phyloP scores from a whole-genome alignment of 805 yeast species.

The Lachancea quebecensis region DNA sequence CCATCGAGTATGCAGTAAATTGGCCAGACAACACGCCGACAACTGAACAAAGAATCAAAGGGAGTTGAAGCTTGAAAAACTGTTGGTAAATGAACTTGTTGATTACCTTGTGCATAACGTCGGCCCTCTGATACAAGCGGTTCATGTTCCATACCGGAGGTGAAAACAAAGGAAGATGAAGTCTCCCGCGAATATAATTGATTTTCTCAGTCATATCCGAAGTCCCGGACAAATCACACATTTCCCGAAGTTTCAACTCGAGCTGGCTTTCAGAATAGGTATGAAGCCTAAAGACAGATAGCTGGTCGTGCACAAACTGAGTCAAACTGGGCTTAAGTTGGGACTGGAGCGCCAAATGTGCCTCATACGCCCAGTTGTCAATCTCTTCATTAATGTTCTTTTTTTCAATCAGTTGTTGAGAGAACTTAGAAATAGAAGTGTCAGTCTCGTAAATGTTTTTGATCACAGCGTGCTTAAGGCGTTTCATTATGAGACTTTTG shows the following conservation, averaged over 20 bases:
- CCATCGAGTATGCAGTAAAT: conserved; percentile 29
- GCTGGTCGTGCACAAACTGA: conserved; percentile 20
- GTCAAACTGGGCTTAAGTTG: conserved; percentile 24
- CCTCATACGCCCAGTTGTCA: conserved; percentile 24
- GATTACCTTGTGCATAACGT: conserved; percentile 21
- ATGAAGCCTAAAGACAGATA: conserved; percentile 31
- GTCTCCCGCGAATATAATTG: conserved; percentile 29
- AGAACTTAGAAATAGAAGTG: conserved; percentile 15
- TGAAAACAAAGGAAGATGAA: conserved; percentile 1
- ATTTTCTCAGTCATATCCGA: conserved; percentile 23
- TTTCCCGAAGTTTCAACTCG: conserved; percentile 21
- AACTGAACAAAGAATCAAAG: conserved; percentile 22
- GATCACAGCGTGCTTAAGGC: conserved; percentile 11
- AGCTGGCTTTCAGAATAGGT: conserved; percentile 27
- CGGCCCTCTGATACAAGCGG: conserved; percentile 17
- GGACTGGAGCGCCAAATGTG: conserved; percentile 29
- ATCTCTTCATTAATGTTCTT: conserved; percentile 16
- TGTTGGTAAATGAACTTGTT: conserved; percentile 23
- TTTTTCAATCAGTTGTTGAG: conserved; percentile 14
- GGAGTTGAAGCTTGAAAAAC: conserved; percentile 30
- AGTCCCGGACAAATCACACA: conserved; percentile 20
- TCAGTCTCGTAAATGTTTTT: conserved; percentile 11
- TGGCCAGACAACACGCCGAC: conserved; percentile 26
- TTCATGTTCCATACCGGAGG: conserved; percentile 1
- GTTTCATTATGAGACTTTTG: conserved; percentile 12